Evolutionary conservation across 2,329 filamentous ascomycete species (phyloP), one percentile per base, ranked within the genome.

Genomic region (Sclerotiophoma versabilis): DNA sequence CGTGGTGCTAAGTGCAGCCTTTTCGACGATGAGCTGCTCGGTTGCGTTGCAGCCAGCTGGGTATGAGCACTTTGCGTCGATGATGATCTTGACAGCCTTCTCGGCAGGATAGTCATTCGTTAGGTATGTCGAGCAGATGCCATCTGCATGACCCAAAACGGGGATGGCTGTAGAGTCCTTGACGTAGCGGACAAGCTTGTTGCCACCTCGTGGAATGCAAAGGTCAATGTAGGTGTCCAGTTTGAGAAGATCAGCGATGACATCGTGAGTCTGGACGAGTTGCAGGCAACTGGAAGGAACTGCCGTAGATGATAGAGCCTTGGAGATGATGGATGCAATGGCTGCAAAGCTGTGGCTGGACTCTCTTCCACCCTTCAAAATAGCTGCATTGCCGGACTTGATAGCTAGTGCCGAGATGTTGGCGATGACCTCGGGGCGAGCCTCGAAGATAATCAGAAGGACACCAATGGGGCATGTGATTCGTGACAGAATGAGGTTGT

Each of bases 371-470:
- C 93, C 93, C 82, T 99, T 99, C 57, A 99, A 81, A 68, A 99
- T 98, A 45, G 93, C 95, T 29, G 95, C 90, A 76, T 99, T 99
- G 68, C 92, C 95, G 11, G 93, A 98, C 76, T 99, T 99, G 76
- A 99, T 91, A 30, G 95, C 93, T 20, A 99, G 83, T 4, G 93
- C 91, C 59, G 95, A 92, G 70, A 99, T 98, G 76, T 99, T 99
- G 71, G 93, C 95, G 71, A 99, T 97, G 62, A 99, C 95, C 78
- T 99, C 95, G 6, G 95, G 95, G 7, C 95, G 89, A 29, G 95
- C 95, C 79, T 99, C 95, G 72, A 99, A 99, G 71, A 99, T 98
- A 77, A 99, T 95, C 63, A 99, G 84, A 34, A 99, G 85, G n/a
- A 98, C 93, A 55, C 95, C 95, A 65, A 99, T 98, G 5, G 95